A percentile compares a stretch with the other conserved stretches of the same genome.
These are phyloP conservation scores for Trapa bicornis DNA, from an alignment of 345 rosid genomes.

Conservation along the genomic window DNA sequence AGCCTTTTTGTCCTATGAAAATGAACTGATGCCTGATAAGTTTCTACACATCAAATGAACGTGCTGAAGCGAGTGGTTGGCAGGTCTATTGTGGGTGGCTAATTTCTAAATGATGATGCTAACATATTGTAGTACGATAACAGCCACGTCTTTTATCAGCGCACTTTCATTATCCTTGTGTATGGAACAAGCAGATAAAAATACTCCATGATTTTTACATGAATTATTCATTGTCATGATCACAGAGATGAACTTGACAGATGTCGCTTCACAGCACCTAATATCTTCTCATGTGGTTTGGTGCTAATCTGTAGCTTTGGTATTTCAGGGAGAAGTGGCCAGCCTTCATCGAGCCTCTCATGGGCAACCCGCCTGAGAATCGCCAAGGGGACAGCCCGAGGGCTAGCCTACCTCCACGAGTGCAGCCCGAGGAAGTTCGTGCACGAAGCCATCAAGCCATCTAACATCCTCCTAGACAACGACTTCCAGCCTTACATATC, in stretches of 20 bases:
- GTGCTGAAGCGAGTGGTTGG: neutral
- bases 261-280: no score
- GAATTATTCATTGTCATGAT: no score
- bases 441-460: conserved; percentile 84
- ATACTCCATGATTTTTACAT: no score
- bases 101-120: neutral
- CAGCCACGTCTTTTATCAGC: neutral
- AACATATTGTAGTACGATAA: neutral
- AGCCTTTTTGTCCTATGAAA: no score
- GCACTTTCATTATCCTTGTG: neutral
- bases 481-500: conserved; percentile 71
- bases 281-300: no score
- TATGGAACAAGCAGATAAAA: no score
- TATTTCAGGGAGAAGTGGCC: conserved; percentile 64
- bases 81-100: neutral
- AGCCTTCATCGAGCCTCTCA: conserved; percentile 57
- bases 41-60: no score
- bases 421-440: conserved; percentile 90
- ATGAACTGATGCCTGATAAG: no score
- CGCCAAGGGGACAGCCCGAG: conserved; percentile 83
- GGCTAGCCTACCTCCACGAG: conserved; percentile 91
- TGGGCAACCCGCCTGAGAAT: conserved; percentile 82
- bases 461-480: conserved; percentile 79
- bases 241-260: no score
- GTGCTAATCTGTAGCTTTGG: neutral